Base-by-base conservation (phyloP, 495 filamentous ascomycete species). In the Penicillium fimorum region DNA sequence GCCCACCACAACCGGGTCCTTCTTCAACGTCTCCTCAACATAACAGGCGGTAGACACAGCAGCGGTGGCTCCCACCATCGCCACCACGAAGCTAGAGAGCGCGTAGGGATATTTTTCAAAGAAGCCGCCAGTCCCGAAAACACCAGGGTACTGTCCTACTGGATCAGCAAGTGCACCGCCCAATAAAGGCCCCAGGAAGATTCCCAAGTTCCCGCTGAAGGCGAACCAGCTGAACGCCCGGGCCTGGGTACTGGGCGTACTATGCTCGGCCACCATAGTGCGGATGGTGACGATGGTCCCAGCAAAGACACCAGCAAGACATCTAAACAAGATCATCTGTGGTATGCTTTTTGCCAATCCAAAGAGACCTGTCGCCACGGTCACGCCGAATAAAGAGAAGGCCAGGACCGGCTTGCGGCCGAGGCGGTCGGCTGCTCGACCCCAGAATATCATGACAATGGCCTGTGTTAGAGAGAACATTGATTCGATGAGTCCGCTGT, bases 201-300 rank as follows among this genome's bases (percentile, higher is more conserved):
- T 82, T n/a, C 87, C 87, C 18, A 89, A 2, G 60, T 90, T 89
- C 24, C 83, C 79, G 4, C 74, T 71, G 58, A 91, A 87, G 18
- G 86, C 83, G 61, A 89, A 91, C 75, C 82, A 87, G 61, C 83
- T 84, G 66, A 91, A 91, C 11, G 85, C 83, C 24, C 77, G 69
- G 1, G 87, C 87, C 66, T 89, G 86, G 1, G 83, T 88, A 62
- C 76, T 78, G 24, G 76, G 65, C 5, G 84, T 86, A 69, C 81
- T 85, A 63, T 84, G 83, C 71, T 90, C 87, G 33, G 82, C 78
- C 48, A 90, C 76, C 84, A 89, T 89, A 27, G 87, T 81, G 17
- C 87, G 79, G 47, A 90, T 79, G 12, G 86, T 89, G 20, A 89
- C 79, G 55, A 87, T 76, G 29, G 81, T 86, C 0, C 87, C 87